Evolutionary conservation across 257 asterid species (phyloP).

Genomic region (Striga asiatica): DNA sequence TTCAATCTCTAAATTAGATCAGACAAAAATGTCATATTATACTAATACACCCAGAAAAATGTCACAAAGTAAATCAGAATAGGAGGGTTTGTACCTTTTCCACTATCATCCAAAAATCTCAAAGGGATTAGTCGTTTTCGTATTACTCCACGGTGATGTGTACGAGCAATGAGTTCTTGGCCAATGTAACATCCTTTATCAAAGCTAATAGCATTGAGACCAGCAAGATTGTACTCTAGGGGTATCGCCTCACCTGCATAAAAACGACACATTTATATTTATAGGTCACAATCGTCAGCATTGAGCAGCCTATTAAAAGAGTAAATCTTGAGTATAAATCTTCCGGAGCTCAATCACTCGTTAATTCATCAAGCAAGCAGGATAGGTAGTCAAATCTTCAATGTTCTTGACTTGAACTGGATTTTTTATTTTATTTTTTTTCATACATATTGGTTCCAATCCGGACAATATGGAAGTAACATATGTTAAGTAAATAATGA

Average conservation of each 20-base stretch:
- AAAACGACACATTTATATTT: background rate
- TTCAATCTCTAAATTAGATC: constrained; percentile 34
- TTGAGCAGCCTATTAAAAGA: background rate
- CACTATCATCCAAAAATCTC: constrained; percentile 37
- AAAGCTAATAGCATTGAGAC: constrained; percentile 77
- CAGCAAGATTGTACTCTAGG: constrained; percentile 78
- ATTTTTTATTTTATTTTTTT: too few relatives aligned
- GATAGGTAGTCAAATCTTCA: background rate
- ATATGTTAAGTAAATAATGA: background rate
- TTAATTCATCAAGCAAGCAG: background rate
- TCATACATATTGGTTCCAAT: too few relatives aligned
- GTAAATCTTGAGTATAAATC: background rate
- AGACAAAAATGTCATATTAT: background rate
- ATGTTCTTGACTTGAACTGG: too few relatives aligned
- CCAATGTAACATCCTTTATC: constrained; percentile 92
- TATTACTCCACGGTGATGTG: constrained; percentile 80
- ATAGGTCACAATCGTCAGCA: background rate
- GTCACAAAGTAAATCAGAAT: background rate
- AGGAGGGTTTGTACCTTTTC: constrained; percentile 35
- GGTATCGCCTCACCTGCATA: constrained; percentile 75
- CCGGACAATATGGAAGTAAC: too few relatives aligned
- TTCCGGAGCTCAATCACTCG: background rate
- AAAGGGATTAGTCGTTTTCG: constrained; percentile 76
- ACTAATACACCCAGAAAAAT: background rate
- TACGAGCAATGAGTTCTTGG: constrained; percentile 88